Conservation (phyloP, 768 basidiomycete species). For the Coprinellus micaceus region DNA sequence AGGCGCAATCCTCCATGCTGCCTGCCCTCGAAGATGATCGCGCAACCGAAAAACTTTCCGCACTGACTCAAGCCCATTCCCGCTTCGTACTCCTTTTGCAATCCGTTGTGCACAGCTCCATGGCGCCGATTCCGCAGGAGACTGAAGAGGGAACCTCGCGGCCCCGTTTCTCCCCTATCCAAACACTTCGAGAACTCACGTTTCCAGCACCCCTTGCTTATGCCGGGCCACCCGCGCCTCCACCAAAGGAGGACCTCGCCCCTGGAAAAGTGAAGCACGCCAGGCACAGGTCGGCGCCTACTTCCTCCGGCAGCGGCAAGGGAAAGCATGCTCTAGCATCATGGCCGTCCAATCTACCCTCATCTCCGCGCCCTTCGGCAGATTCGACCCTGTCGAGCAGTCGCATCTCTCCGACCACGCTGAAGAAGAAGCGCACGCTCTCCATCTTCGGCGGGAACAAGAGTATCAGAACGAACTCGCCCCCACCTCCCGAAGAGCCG, state of each 20-base stretch:
- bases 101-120: constrained; percentile 63
- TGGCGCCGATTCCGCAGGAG: constrained; percentile 43
- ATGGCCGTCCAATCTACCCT: constrained; percentile 4
- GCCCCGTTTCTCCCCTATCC: constrained; percentile 21
- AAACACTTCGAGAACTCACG: constrained; percentile 51
- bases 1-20: constrained; percentile 39
- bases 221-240: constrained; percentile 13
- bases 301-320: constrained; percentile 5
- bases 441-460: constrained; percentile 24
- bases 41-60: constrained; percentile 35
- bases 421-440: constrained; percentile 23
- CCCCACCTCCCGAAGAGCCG: constrained; percentile 32
- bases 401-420: constrained; percentile 10
- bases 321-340: not conserved
- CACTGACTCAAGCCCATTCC: constrained; percentile 61
- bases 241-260: constrained; percentile 8
- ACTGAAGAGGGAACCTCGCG: constrained; percentile 34
- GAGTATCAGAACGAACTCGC: constrained; percentile 8
- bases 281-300: constrained; percentile 19
- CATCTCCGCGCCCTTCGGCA: constrained; percentile 22
- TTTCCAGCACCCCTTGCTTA: constrained; percentile 76
- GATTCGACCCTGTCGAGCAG: constrained; percentile 22
- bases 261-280: constrained; percentile 14
- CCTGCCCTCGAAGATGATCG: constrained; percentile 31
- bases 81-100: constrained; percentile 74